Evolutionary conservation across 2,329 filamentous ascomycete genomes (phyloP), one percentile per base, ranked within the genome.

Genomic region (Xylaria digitata): DNA sequence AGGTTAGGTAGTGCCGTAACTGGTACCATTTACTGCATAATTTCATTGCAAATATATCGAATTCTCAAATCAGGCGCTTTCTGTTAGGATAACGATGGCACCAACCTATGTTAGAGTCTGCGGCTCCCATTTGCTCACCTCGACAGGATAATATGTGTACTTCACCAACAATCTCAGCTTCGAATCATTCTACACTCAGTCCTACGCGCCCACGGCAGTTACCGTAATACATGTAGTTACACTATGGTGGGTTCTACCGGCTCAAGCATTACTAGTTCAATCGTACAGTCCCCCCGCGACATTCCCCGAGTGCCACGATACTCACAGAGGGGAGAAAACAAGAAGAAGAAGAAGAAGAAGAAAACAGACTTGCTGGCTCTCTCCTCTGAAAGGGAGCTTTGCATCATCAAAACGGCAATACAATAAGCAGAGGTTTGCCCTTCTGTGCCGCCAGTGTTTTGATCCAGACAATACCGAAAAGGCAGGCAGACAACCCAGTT

Each of bases 141-240:
- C n/a, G 37, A 34, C 42, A 60, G 45, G 13, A 59, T 32, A 6
- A 19, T 37, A 64, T n/a, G n/a, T 3, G 17, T 34, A 32, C 34
- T 21, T 37, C 17, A 19, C 23, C 17, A 21, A 19, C 37, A 45
- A 46, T 34, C 13, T 26, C 30, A 15, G 40, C 40, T 26, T 63
- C 21, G 37, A 23, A n/a, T 21, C 50, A 19, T 63, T 23, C 15
- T 7, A 15, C 46, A 9, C 15, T 6, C 23, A n/a, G 8, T 15
- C n/a, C 13, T 15, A 32, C 26, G 45, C n/a, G 7, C 32, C 21
- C 26, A 26, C 17, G 32, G 42, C 13, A 40, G 49, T 40, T 45
- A 40, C 46, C 30, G 30, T 43, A 48, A 17, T 53, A 54, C 30
- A 13, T 32, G 26, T 53, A 52, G 6, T 46, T 46, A 42, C 17